Conservation (phyloP, 225 moss, liverwort and hornwort species). For the Sphagnum contortum region DNA sequence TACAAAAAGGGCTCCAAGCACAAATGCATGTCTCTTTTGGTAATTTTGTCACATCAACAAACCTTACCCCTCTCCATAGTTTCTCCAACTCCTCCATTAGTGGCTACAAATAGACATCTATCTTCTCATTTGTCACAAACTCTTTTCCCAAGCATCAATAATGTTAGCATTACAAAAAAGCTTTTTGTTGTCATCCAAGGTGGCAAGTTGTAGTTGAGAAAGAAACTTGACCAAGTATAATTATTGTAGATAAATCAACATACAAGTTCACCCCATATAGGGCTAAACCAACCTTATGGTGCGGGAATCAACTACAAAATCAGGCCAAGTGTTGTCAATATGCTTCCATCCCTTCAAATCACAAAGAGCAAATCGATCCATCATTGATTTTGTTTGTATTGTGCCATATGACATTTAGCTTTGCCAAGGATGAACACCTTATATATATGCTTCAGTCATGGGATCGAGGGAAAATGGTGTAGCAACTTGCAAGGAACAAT, state of each 20-base stretch:
- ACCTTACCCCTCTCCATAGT: not conserved
- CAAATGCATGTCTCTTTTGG: too few relatives aligned
- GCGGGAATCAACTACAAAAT: not conserved
- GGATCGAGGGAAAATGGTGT: not conserved
- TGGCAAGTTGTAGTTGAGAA: conserved; percentile 2
- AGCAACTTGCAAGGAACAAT: not conserved
- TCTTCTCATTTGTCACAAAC: too few relatives aligned
- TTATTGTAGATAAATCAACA: too few relatives aligned
- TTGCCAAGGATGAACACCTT: not conserved
- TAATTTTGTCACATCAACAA: too few relatives aligned
- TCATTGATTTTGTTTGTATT: too few relatives aligned
- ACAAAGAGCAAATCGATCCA: not conserved
- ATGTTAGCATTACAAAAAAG: not conserved
- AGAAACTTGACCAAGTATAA: not conserved
- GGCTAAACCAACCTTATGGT: not conserved
- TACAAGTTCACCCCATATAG: not conserved
- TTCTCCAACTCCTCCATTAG: not conserved
- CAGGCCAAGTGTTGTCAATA: not conserved
- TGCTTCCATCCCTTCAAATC: not conserved
- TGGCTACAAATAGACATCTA: not conserved
- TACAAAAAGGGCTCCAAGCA: too few relatives aligned
- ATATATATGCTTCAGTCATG: not conserved
- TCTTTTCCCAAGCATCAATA: not conserved
- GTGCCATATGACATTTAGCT: not conserved
- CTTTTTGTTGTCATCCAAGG: conserved; percentile 1